phyloP scores from a whole-genome alignment of 2,329 filamentous ascomycete genomes.

The Alternaria longipes region DNA sequence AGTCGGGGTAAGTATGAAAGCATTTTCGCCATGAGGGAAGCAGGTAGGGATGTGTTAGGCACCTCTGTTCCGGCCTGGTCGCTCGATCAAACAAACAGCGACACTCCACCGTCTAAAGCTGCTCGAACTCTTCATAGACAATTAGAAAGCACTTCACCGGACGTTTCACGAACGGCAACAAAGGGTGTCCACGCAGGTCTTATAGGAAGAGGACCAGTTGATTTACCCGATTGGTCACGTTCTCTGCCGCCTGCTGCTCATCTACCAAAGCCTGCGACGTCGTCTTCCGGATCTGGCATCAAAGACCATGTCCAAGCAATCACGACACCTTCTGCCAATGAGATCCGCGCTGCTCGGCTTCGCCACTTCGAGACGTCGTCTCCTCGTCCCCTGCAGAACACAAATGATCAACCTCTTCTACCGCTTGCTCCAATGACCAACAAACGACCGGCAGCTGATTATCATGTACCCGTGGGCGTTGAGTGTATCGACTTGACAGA shows the following conservation, averaged over 20 bases:
- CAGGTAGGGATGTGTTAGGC: conserved; percentile 7
- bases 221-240: neutral
- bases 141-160: neutral
- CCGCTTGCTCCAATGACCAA: neutral
- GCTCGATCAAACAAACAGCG: neutral
- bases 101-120: neutral
- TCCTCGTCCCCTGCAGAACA: neutral
- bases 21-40: conserved; percentile 14
- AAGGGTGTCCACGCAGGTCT: conserved; percentile 7
- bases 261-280: neutral
- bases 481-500: conserved; percentile 27
- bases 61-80: conserved; percentile 12
- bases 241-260: neutral
- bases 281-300: neutral
- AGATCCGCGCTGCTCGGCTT: conserved; percentile 27
- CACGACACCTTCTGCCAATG: neutral
- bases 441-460: neutral
- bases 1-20: conserved; percentile 3
- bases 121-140: neutral
- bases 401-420: neutral
- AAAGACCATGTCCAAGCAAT: neutral
- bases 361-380: conserved; percentile 14
- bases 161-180: neutral
- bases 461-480: neutral
- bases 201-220: neutral